These are phyloP conservation scores for Barnettozyma sp. DNA, from an alignment of 805 yeast species.

Conservation along the genomic window DNA sequence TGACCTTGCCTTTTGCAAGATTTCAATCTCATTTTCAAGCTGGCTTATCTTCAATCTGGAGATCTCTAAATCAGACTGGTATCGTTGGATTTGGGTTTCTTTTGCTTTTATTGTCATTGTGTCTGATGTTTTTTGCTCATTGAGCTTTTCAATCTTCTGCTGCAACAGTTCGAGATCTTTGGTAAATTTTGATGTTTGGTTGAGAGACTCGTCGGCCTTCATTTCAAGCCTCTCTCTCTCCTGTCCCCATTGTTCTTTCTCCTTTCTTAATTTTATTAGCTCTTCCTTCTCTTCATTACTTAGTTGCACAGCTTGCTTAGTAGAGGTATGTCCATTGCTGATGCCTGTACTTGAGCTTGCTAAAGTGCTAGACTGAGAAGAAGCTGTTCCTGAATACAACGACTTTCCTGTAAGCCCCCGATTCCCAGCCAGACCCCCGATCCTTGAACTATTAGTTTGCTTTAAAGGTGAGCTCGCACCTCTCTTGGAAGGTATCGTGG, in stretches of 20 bases:
- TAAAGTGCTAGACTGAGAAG: too few species aligned
- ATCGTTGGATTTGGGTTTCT: conserved; percentile 59
- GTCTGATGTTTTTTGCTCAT: conserved; percentile 45
- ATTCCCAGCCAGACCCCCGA: conserved; percentile 14
- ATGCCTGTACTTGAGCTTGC: too few species aligned
- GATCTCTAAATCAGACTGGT: conserved; percentile 55
- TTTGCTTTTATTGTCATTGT: conserved; percentile 52
- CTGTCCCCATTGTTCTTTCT: conserved; percentile 35
- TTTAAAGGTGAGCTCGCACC: conserved; percentile 67
- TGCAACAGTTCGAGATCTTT: conserved; percentile 21
- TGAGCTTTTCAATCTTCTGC: conserved; percentile 33
- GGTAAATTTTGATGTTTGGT: conserved; percentile 24
- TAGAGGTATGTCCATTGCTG: neutral
- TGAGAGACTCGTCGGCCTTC: conserved; percentile 25
- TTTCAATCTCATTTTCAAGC: conserved; percentile 42
- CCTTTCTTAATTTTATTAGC: conserved; percentile 43
- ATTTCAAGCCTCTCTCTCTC: conserved; percentile 27
- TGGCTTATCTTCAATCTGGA: conserved; percentile 46
- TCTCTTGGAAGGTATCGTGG: conserved; percentile 56
- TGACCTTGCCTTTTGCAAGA: conserved; percentile 24
- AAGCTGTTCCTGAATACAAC: conserved; percentile 24
- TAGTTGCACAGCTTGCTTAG: conserved; percentile 5
- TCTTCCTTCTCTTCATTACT: conserved; percentile 32
- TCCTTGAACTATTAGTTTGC: conserved; percentile 21
- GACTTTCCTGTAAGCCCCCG: conserved; percentile 40